These are phyloP conservation scores for Amanita molliuscula DNA, from an alignment of 768 basidiomycete genomes.

Conservation along the genomic window DNA sequence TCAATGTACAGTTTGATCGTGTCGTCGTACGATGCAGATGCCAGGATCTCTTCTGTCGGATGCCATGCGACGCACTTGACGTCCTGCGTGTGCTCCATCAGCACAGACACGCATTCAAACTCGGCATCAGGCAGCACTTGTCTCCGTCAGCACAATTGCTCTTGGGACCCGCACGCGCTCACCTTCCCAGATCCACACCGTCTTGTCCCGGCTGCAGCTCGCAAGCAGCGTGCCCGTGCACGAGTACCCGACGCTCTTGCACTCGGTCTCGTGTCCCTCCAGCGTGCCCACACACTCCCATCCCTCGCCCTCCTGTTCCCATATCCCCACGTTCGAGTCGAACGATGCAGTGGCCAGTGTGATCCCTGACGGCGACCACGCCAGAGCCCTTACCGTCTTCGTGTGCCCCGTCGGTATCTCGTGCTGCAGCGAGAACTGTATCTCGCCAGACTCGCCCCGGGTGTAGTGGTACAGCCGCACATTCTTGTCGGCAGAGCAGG, in stretches of 20 bases:
- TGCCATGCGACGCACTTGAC: slow-evolving; percentile 96
- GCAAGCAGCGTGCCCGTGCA: slow-evolving; percentile 75
- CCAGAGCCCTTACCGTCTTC: slow-evolving; percentile 77
- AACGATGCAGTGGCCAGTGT: slow-evolving; percentile 90
- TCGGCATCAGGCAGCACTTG: slow-evolving; percentile 89
- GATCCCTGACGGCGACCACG: slow-evolving; percentile 84
- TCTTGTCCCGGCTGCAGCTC: slow-evolving; percentile 92
- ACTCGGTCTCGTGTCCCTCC: slow-evolving; percentile 96
- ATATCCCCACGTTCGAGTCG: slow-evolving; percentile 85
- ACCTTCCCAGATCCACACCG: slow-evolving; percentile 99
- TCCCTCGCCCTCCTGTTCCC: slow-evolving; percentile 69
- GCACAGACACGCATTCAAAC: slow-evolving; percentile 88
- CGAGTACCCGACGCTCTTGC: slow-evolving; percentile 85
- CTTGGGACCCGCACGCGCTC: not conserved
- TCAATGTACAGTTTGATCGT: slow-evolving; percentile 90
- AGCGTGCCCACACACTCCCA: slow-evolving; percentile 86
- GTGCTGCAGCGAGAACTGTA: slow-evolving; percentile 41
- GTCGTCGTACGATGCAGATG: slow-evolving; percentile 95
- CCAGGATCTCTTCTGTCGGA: slow-evolving; percentile 93
- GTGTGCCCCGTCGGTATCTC: slow-evolving; percentile 78
- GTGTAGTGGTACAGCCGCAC: slow-evolving; percentile 74
- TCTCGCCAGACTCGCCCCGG: slow-evolving; percentile 14
- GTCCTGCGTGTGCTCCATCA: slow-evolving; percentile 96
- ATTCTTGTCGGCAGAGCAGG: slow-evolving; percentile 91
- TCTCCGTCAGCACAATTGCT: not conserved